Evolutionary conservation across 129 eudicot species (phyloP).

Genomic region (Arctium lappa): DNA sequence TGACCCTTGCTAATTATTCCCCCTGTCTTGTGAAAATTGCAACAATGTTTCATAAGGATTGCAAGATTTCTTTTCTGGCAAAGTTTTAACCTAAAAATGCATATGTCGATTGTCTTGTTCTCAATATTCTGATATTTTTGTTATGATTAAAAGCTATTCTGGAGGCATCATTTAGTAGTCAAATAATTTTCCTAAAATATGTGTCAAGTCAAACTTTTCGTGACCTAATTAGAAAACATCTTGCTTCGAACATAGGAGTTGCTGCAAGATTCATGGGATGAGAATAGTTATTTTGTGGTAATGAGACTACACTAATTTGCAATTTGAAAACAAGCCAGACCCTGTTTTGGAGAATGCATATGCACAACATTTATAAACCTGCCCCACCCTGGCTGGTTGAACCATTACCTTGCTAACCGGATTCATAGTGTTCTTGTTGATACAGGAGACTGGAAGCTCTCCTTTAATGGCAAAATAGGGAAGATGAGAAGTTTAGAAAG

Average conservation of each 20-base stretch:
- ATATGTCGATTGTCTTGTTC: background rate
- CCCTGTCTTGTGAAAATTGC: background rate
- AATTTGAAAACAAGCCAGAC: background rate
- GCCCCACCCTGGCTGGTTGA: background rate
- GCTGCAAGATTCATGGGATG: background rate
- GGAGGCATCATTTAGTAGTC: background rate
- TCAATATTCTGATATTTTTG: background rate
- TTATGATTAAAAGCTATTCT: background rate
- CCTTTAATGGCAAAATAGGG: too few species aligned
- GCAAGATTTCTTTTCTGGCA: background rate
- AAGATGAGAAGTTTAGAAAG: too few species aligned
- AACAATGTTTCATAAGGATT: background rate
- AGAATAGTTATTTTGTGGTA: slow-evolving; percentile 4
- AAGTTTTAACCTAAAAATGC: background rate
- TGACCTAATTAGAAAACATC: too few species aligned
- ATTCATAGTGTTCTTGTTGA: background rate
- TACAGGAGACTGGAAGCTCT: too few species aligned
- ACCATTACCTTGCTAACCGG: background rate
- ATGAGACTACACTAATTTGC: background rate
- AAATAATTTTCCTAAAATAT: background rate
- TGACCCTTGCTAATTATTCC: background rate
- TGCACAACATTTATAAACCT: background rate
- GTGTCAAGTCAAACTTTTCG: background rate
- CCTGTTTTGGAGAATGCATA: background rate
- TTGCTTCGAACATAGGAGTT: too few species aligned